Percentiles rank a stretch among this genome's conserved stretches.
Conservation (phyloP, 2,329 filamentous ascomycete genomes). For the Colletotrichum sp. region DNA sequence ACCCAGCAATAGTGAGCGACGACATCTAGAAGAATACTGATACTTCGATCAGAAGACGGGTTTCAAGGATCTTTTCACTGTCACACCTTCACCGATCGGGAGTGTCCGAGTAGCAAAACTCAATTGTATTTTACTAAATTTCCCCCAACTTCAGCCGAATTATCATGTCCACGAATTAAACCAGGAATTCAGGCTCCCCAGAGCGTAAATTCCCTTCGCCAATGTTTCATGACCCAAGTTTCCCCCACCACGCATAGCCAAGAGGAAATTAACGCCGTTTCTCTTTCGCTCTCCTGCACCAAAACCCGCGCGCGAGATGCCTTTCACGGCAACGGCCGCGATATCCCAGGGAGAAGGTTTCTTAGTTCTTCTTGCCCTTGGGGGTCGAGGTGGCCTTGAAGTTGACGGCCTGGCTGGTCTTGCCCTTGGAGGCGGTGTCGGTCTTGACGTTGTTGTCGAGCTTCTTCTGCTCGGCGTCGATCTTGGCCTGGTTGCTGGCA, state of each 20-base stretch:
- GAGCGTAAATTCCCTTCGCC: background rate
- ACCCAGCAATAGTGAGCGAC: background rate
- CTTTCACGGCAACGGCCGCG: background rate
- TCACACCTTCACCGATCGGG: background rate
- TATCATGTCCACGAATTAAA: slow-evolving; percentile 3
- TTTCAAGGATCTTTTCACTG: background rate
- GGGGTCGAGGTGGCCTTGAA: slow-evolving; percentile 32
- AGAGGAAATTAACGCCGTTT: background rate
- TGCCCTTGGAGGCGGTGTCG: slow-evolving; percentile 37
- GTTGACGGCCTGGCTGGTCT: slow-evolving; percentile 38
- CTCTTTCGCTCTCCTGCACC: background rate
- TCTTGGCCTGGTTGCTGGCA: slow-evolving; percentile 44
- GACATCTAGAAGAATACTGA: background rate
- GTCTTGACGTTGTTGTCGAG: slow-evolving; percentile 55
- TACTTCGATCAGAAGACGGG: background rate
- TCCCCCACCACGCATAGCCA: background rate
- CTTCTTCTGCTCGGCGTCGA: slow-evolving; percentile 54
- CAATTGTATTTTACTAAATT: background rate
- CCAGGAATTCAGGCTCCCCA: slow-evolving; percentile 1
- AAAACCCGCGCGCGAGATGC: background rate
- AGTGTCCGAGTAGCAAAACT: background rate
- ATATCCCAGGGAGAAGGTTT: background rate
- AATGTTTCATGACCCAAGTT: background rate
- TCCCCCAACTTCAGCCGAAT: slow-evolving; percentile 7
- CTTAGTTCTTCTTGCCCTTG: background rate